phyloP scores from a whole-genome alignment of 208 protist species.

The Wallacemonas sp. region DNA sequence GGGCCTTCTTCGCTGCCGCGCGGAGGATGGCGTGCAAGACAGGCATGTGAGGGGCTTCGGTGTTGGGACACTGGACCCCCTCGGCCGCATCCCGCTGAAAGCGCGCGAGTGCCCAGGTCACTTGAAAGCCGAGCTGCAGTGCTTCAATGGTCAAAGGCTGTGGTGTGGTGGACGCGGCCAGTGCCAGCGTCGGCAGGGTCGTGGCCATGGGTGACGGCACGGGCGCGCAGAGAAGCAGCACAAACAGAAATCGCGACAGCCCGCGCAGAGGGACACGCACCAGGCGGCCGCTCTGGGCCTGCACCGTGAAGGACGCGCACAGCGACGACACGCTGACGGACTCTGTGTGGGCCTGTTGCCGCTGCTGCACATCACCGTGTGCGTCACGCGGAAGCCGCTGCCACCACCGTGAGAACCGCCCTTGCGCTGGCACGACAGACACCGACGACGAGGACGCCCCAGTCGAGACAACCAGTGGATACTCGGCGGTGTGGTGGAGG shows the following conservation, averaged over 20 bases:
- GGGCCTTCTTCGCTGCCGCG: neutral
- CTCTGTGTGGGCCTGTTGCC: neutral
- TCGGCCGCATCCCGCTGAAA: slow-evolving; percentile 12
- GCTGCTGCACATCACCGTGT: neutral
- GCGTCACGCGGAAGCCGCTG: neutral
- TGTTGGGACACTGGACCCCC: neutral
- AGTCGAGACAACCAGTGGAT: slow-evolving; percentile 22
- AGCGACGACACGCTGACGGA: neutral
- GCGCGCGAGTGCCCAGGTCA: slow-evolving; percentile 40
- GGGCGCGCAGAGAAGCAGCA: slow-evolving; percentile 38
- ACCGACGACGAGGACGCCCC: slow-evolving; percentile 13
- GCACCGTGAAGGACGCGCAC: slow-evolving; percentile 21
- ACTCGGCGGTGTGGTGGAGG: slow-evolving; percentile 37
- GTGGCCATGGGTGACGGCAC: slow-evolving; percentile 23
- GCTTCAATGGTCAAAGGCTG: slow-evolving; percentile 23
- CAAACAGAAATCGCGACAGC: slow-evolving; percentile 49
- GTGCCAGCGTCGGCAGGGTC: neutral
- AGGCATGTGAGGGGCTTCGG: neutral
- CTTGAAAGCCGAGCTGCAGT: slow-evolving; percentile 32
- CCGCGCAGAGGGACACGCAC: slow-evolving; percentile 46
- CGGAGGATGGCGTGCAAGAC: neutral
- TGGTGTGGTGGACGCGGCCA: neutral
- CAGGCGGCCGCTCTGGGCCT: slow-evolving; percentile 27
- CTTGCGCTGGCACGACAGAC: slow-evolving; percentile 6
- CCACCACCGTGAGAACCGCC: neutral